Percentiles rank a stretch among this genome's conserved stretches.
Evolutionary conservation across 331 rosid genomes (phyloP).

Genomic region (Saraca asoca): DNA sequence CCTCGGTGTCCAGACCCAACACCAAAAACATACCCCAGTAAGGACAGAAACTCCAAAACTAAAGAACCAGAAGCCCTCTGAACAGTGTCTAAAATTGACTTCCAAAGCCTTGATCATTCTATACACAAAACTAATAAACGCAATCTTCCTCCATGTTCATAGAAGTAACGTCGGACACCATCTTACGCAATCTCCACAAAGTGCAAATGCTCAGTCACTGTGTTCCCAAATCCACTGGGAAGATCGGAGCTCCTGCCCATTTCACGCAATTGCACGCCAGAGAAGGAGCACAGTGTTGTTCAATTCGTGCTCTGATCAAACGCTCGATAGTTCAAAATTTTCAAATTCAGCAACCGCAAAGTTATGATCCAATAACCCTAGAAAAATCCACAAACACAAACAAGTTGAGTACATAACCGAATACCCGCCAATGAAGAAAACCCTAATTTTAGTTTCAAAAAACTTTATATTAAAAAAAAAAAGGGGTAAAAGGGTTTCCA

Average conservation of each 20-base stretch:
- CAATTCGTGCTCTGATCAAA: slow-evolving; percentile 54
- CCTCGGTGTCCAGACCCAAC: slow-evolving; percentile 36
- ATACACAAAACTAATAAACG: slow-evolving; percentile 38
- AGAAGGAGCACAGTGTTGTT: slow-evolving; percentile 41
- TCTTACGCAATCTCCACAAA: slow-evolving; percentile 49
- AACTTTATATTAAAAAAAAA: not conserved
- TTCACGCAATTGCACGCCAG: slow-evolving; percentile 28
- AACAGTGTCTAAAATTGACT: slow-evolving; percentile 26
- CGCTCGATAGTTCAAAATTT: slow-evolving; percentile 53
- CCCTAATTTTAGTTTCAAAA: slow-evolving; percentile 52
- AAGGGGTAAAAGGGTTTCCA: slow-evolving; percentile 1
- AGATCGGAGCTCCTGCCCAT: slow-evolving; percentile 63
- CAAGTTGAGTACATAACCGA: slow-evolving; percentile 42
- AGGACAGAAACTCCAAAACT: slow-evolving; percentile 41
- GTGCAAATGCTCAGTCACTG: slow-evolving; percentile 48
- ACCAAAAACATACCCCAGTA: slow-evolving; percentile 49
- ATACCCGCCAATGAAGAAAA: slow-evolving; percentile 42
- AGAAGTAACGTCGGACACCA: slow-evolving; percentile 39
- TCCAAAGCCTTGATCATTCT: slow-evolving; percentile 48
- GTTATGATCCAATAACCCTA: slow-evolving; percentile 83
- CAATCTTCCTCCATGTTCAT: slow-evolving; percentile 80
- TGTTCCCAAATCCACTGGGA: slow-evolving; percentile 38
- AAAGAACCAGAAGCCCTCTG: slow-evolving; percentile 39
- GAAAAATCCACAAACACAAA: slow-evolving; percentile 41
- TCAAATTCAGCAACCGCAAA: slow-evolving; percentile 49